Conservation (phyloP, 1,284 basidiomycete species). For the Moesziomyces parantarcticus region DNA sequence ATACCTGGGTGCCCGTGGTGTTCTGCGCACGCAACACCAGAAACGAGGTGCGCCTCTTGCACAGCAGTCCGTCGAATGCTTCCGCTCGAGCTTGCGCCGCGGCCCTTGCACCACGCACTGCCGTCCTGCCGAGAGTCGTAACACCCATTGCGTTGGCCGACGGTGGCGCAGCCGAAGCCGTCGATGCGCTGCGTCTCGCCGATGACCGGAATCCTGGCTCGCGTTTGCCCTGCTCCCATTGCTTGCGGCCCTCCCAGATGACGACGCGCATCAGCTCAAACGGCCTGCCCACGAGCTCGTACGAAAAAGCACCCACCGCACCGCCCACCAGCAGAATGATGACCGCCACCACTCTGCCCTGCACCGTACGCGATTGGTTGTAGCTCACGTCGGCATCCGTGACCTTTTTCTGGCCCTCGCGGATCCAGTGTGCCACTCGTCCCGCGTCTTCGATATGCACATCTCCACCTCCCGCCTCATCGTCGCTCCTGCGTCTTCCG, state of each 20-base stretch:
- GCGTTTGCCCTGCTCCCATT: conserved; percentile 59
- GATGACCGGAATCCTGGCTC: conserved; percentile 26
- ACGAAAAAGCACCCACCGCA: conserved; percentile 60
- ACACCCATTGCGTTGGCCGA: conserved; percentile 5
- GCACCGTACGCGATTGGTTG: conserved; percentile 59
- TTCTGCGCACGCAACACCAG: conserved; percentile 29
- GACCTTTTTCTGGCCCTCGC: conserved; percentile 24
- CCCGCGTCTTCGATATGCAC: conserved; percentile 33
- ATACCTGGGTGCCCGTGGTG: conserved; percentile 12
- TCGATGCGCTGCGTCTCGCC: conserved; percentile 2
- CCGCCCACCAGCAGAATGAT: conserved; percentile 59
- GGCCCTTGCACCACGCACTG: conserved; percentile 25
- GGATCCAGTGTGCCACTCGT: conserved; percentile 23
- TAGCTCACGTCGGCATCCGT: conserved; percentile 54
- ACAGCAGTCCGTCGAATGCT: conserved; percentile 9
- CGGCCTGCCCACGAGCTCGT: conserved; percentile 66
- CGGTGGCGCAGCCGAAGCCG: background rate
- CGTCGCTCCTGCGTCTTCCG: conserved; percentile 18
- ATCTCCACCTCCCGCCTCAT: conserved; percentile 6
- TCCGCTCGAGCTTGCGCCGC: conserved; percentile 11
- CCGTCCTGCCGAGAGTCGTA: conserved; percentile 16
- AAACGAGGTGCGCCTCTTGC: conserved; percentile 18
- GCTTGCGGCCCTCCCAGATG: conserved; percentile 64
- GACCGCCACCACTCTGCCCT: conserved; percentile 56
- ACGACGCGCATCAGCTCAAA: conserved; percentile 67